These are phyloP conservation scores for Prosopis cineraria DNA, from an alignment of 306 rosid species.

Conservation along the genomic window DNA sequence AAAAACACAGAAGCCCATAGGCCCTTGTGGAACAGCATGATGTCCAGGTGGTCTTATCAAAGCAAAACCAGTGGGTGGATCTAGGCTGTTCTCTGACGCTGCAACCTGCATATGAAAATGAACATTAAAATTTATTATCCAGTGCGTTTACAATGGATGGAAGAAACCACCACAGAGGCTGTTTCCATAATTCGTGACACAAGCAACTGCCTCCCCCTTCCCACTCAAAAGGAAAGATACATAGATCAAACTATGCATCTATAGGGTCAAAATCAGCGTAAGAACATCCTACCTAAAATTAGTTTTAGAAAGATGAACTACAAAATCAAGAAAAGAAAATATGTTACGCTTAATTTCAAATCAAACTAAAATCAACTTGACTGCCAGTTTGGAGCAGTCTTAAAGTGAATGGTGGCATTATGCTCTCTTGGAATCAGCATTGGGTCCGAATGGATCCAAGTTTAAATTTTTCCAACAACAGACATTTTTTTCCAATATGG, in stretches of 20 bases:
- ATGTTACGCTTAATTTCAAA: not conserved
- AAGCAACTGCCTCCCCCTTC: constrained; percentile 13
- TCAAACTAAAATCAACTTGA: not conserved
- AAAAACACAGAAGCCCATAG: constrained; percentile 92
- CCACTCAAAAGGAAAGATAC: not conserved
- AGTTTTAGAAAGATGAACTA: not conserved
- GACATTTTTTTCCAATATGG: not conserved
- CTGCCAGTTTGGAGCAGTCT: not conserved
- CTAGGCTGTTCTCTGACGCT: constrained; percentile 57
- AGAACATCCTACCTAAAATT: not conserved
- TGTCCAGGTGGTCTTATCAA: constrained; percentile 98
- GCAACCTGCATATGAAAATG: constrained; percentile 55
- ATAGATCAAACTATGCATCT: not conserved
- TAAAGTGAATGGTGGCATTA: not conserved
- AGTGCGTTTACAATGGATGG: constrained; percentile 15
- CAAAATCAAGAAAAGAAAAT: not conserved
- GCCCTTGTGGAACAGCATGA: constrained; percentile 91
- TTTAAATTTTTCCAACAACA: constrained; percentile 22
- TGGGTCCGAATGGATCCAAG: not conserved
- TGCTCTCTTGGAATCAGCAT: constrained; percentile 13
- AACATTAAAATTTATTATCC: constrained; percentile 19
- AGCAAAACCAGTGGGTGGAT: constrained; percentile 87
- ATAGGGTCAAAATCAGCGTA: not conserved
- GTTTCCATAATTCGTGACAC: constrained; percentile 5
- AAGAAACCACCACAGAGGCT: constrained; percentile 14